Evolutionary conservation across 2,329 filamentous ascomycete genomes (phyloP), one percentile per base, ranked within the genome.

Genomic region (Westerdykella sp.): DNA sequence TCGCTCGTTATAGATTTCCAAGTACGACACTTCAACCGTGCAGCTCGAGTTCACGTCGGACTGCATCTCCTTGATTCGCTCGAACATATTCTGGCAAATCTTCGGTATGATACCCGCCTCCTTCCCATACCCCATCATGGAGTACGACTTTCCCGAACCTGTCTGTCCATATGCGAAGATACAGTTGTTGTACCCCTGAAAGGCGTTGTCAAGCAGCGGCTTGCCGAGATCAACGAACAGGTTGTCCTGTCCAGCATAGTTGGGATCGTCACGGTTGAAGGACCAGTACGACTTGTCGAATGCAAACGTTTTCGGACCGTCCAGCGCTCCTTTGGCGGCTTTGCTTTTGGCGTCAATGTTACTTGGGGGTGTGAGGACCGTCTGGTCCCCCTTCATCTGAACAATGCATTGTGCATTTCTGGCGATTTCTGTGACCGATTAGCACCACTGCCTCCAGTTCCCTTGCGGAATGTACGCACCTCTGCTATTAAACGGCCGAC

Each of bases 91-190:
- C 72, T 93, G 87, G 68, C 93, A 98, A 71, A 98, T 98, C 60
- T 83, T 86, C 37, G 94, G 93, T 49, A 97, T 97, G 51, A 98
- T 93, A 67, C 93, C 93, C 45, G 89, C 80, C 62, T 98, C 91
- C 60, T 91, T 85, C 42, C 93, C 93, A 70, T 97, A 98, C 39
- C 93, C 93, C 93, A 98, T 98, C 91, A 98, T 98, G 25, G 90
- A 96, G 69, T 98, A 98, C 13, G 89, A 96, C 72, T 98, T 98
- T 69, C 93, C 93, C 1, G 93, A 97, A 55, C 93, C 93, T 2
- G 93, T 98, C 73, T 98, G 93, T 14, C 93, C 93, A 65, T 98
- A 98, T 12, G 93, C 93, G 66, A 98, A 98, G 62, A 98, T 98
- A 76, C 93, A 98, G 69, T 97, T 98, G 75, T 98, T 97, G 74